phyloP scores from a whole-genome alignment of 108 stramenopile genomes.

The Pseudonitzschia multiseries region DNA sequence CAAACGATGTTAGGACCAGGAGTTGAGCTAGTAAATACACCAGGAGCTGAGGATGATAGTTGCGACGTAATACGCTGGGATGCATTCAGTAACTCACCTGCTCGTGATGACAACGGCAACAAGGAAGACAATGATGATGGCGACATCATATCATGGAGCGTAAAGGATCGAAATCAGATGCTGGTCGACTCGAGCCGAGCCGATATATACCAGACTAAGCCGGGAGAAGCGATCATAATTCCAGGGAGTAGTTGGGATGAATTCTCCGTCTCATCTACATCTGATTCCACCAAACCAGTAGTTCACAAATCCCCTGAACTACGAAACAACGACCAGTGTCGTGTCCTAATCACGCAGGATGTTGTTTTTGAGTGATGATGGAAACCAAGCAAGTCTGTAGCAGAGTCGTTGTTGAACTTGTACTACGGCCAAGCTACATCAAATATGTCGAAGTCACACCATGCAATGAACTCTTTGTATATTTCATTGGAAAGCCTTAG shows the following conservation, averaged over 20 bases:
- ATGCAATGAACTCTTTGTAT: no score
- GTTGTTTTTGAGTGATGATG: constrained; percentile 27
- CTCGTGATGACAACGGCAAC: constrained; percentile 34
- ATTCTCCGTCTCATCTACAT: background rate
- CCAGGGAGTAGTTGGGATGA: constrained; percentile 53
- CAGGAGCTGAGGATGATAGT: constrained; percentile 13
- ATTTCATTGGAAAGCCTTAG: no score
- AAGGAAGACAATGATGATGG: constrained; percentile 28
- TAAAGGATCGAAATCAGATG: constrained; percentile 16
- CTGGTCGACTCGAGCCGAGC: constrained; percentile 15
- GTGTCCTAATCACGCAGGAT: constrained; percentile 63
- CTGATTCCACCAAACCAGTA: constrained; percentile 25
- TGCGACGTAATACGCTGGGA: constrained; percentile 15
- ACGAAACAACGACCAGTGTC: constrained; percentile 28
- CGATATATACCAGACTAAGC: constrained; percentile 30
- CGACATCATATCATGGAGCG: constrained; percentile 38
- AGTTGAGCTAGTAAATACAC: constrained; percentile 39
- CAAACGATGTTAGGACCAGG: constrained; percentile 66
- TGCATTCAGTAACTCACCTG: constrained; percentile 28
- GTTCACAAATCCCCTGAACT: constrained; percentile 53
- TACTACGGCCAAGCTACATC: no score
- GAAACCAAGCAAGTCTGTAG: background rate
- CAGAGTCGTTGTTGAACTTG: background rate
- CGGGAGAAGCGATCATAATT: constrained; percentile 51
- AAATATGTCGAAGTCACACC: no score